phyloP scores from a whole-genome alignment of 306 rosid species.

The Albizia julibrissin region DNA sequence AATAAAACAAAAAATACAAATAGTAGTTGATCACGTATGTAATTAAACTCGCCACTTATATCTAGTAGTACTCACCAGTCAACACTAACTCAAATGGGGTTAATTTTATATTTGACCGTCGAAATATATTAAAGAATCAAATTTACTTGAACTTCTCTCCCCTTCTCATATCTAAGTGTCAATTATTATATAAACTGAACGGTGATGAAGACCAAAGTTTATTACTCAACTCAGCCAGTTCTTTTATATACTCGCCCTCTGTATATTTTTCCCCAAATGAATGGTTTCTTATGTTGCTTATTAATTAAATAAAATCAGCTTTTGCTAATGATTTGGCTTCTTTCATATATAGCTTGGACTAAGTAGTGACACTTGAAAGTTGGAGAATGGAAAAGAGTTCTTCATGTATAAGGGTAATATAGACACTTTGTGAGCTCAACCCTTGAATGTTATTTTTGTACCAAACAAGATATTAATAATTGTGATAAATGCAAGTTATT shows the following conservation, averaged over 20 bases:
- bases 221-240: neutral
- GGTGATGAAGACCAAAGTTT: neutral
- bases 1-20: too few species aligned
- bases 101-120: neutral
- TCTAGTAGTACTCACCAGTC: too few species aligned
- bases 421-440: neutral
- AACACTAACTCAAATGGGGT: neutral
- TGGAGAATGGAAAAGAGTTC: neutral
- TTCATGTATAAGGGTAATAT: neutral
- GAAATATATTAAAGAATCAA: neutral
- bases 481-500: neutral
- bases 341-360: neutral
- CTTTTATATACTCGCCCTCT: neutral
- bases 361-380: neutral
- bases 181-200: neutral
- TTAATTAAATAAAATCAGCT: neutral
- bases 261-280: neutral
- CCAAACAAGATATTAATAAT: neutral
- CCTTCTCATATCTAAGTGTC: neutral
- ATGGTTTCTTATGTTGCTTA: too few species aligned
- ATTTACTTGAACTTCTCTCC: neutral
- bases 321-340: neutral
- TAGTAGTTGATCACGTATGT: too few species aligned
- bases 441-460: neutral
- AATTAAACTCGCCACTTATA: too few species aligned